Percentiles rank a stretch among this genome's conserved stretches.
Conservation (phyloP, 805 yeast species). For the Yamadazyma laniorum region DNA sequence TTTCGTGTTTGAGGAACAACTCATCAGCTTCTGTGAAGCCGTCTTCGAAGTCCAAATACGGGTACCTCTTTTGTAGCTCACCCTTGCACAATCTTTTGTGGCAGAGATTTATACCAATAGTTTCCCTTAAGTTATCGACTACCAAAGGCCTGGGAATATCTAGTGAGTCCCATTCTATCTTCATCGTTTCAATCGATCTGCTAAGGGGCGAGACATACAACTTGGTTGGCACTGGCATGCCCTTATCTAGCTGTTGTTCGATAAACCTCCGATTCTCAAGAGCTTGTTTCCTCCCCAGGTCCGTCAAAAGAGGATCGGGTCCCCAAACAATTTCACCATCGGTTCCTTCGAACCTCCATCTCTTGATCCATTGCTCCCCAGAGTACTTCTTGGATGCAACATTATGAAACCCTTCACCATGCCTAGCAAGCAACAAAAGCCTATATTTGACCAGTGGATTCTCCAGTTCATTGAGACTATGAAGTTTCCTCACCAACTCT, state of each 20-base stretch:
- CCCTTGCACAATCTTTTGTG: constrained; percentile 50
- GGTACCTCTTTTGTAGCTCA: constrained; percentile 36
- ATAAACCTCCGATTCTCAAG: constrained; percentile 43
- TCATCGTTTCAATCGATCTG: constrained; percentile 55
- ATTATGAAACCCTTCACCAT: constrained; percentile 72
- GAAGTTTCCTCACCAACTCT: constrained; percentile 26
- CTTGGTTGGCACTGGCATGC: constrained; percentile 55
- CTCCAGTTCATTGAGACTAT: constrained; percentile 27
- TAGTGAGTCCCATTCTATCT: constrained; percentile 49
- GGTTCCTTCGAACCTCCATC: constrained; percentile 52
- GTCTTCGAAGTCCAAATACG: constrained; percentile 38
- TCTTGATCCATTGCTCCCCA: constrained; percentile 49
- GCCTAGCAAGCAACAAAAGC: constrained; percentile 56
- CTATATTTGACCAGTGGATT: constrained; percentile 30
- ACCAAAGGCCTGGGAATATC: constrained; percentile 30
- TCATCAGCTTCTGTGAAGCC: constrained; percentile 50
- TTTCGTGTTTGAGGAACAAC: constrained; percentile 37
- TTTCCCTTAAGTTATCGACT: constrained; percentile 53
- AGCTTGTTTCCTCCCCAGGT: constrained; percentile 56
- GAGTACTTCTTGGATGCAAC: constrained; percentile 55
- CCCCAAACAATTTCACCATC: constrained; percentile 59
- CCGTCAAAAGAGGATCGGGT: constrained; percentile 61
- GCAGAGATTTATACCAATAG: constrained; percentile 59
- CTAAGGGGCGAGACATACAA: constrained; percentile 65
- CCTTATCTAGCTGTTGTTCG: constrained; percentile 38